Evolutionary conservation across 2,329 filamentous ascomycete genomes (phyloP), one percentile per base, ranked within the genome.

Genomic region (Eutypa lata): DNA sequence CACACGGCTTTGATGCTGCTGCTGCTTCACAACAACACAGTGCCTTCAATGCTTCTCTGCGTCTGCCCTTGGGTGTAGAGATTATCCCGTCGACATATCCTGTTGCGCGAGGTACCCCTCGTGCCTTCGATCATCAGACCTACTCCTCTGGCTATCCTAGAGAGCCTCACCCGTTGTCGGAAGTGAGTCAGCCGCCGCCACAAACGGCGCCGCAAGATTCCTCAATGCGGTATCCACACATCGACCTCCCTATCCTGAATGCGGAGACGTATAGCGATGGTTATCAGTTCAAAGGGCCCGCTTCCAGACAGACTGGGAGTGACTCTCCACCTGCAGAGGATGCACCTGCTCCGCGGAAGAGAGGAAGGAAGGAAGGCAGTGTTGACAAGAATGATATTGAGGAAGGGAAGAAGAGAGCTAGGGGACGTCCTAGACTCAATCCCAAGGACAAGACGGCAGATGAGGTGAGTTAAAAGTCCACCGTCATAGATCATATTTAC

Each of bases 371-470:
- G 46, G 53, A 55, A 16, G 59, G 61, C 7, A 60, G 66, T 7
- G 60, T 59, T 14, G 67, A 68, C 1, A 62, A 64, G 16, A 68
- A 71, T 1, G 71, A 73, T 1, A 72, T 77, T 1, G 72, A 73
- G 2, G 75, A 76, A 48, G 73, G 76, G 47, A 77, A 76, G 61
- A 86, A 83, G 67, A 83, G 87, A 61, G 76, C 83, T 18, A 78
- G 90, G 65, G 90, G 90, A 7, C 80, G 90, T 51, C 90, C 90
- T 6, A 77, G 89, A 48, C 77, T 94, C 16, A 86, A 92, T 60
- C 83, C 84, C n/a, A 84, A 84, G 55, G 89, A 93, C 70, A 84
- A 90, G 70, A 91, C 87, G 22, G 84, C 88, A 56, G 84, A 83
- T 50, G 90, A 92, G 74, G 89, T 91, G 72, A 81, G 87, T 84